Conservation (phyloP, 2,329 filamentous ascomycete genomes). For the Colletotrichum sp. region DNA sequence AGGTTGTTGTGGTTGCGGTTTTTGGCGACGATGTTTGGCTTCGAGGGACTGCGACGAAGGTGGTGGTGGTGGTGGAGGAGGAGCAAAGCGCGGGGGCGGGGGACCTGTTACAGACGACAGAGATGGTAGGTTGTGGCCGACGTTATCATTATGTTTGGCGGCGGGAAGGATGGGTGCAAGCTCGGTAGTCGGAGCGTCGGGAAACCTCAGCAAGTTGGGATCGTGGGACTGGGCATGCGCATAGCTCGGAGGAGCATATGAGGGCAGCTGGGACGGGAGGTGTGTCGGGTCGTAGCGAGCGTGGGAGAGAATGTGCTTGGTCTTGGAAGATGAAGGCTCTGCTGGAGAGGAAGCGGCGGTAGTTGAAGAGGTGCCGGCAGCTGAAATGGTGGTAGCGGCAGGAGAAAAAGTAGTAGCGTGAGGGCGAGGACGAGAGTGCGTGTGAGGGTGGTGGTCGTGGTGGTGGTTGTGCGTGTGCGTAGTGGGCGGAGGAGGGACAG, state of each 20-base stretch:
- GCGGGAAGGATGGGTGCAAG: conserved; percentile 47
- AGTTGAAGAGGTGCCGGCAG: not conserved
- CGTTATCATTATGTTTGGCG: conserved; percentile 27
- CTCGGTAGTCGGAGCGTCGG: conserved; percentile 40
- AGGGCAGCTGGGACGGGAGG: conserved; percentile 29
- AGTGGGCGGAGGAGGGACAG: not conserved
- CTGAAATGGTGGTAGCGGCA: not conserved
- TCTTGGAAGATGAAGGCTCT: not conserved
- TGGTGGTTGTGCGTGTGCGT: not conserved
- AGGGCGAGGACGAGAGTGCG: not conserved
- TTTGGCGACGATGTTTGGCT: conserved; percentile 12
- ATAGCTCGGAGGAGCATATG: conserved; percentile 42
- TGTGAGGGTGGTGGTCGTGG: not conserved
- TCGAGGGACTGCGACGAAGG: conserved; percentile 11
- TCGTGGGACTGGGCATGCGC: conserved; percentile 36
- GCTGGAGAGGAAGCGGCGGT: not conserved
- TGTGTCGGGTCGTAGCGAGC: conserved; percentile 23
- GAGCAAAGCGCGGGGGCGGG: conserved; percentile 26
- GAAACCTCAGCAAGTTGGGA: conserved; percentile 32
- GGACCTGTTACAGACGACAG: conserved; percentile 44
- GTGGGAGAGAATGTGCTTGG: conserved; percentile 15
- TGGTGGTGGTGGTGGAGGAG: conserved; percentile 24
- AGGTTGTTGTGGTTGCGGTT: not conserved
- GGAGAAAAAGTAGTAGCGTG: not conserved
- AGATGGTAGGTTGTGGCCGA: conserved; percentile 42